Evolutionary conservation across 2,329 filamentous ascomycete species (phyloP), one percentile per base, ranked within the genome.

Genomic region (Pyrenophora teres): DNA sequence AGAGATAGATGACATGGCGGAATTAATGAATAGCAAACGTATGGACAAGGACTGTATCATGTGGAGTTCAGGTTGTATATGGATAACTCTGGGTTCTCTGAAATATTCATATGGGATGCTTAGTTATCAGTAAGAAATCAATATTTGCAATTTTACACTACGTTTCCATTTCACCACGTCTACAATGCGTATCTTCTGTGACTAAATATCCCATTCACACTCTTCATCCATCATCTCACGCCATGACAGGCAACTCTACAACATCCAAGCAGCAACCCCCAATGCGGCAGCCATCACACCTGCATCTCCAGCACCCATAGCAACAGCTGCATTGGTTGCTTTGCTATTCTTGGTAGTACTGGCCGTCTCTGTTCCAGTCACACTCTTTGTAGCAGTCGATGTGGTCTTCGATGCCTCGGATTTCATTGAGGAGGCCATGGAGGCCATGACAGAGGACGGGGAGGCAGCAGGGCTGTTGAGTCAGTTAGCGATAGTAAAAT

Each of bases 221-320:
- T 31, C 23, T 15, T 9, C 3, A 2, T 18, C 18, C 19, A n/a
- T 35, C 21, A 3, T 7, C 9, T 12, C 15, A 4, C 25, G 3
- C 21, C 9, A 16, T 6, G 10, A 16, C 6, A 2, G 4, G 12
- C 8, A 9, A 5, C 2, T 36, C 19, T 55, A 57, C 37, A 55
- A 41, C 27, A 50, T 38, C 39, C 40, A 50, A 37, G 52, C 56
- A 54, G 48, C 49, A 32, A 49, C 38, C 35, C 54, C 56, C 18
- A 57, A 39, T 18, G 51, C 47, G n/a, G 46, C 52, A 6, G 39
- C 35, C 8, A 56, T 46, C 1, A 54, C 47, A 46, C 50, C 50
- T 4, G 53, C 44, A 0, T 55, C 52, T 2, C 46, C 27, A 6
- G 30, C 39, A 18, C 32, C 16, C 5, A 56, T 8, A 32, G 49